Percentiles rank a stretch among this genome's conserved stretches.
phyloP scores from a whole-genome alignment of 2,329 filamentous ascomycete species.

The Sclerotinia minor region DNA sequence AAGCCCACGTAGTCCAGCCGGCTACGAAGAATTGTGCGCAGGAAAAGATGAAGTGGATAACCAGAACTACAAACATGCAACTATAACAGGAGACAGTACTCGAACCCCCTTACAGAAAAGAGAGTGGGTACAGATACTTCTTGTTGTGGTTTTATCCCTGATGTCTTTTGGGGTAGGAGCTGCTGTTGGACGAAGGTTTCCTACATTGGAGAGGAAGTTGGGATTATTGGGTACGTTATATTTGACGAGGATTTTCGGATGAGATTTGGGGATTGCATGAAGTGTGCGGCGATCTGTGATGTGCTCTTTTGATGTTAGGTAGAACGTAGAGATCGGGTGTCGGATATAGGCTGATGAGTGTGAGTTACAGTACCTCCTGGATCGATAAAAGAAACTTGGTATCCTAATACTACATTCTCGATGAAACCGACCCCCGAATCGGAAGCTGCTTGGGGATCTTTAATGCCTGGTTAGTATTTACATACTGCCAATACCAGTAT shows the following conservation, averaged over 20 bases:
- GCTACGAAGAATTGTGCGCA: constrained; percentile 1
- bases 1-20: background rate
- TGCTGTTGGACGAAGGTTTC: background rate
- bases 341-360: background rate
- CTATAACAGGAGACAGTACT: background rate
- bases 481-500: no score
- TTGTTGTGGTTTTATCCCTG: background rate
- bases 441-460: constrained; percentile 22
- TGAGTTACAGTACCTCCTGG: constrained; percentile 11
- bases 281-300: background rate
- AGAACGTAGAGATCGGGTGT: background rate
- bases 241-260: background rate
- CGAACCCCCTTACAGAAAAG: background rate
- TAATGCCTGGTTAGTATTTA: constrained; percentile 19
- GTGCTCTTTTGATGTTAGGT: background rate
- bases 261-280: background rate
- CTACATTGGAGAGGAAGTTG: background rate
- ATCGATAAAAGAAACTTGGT: constrained; percentile 21
- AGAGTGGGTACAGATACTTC: constrained; percentile 11
- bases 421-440: constrained; percentile 17
- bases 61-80: background rate
- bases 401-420: constrained; percentile 23
- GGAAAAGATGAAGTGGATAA: background rate
- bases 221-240: background rate
- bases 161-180: background rate